Base-by-base conservation (phyloP, 176 grass and related monocot genomes). In the Carex cristatella region DNA sequence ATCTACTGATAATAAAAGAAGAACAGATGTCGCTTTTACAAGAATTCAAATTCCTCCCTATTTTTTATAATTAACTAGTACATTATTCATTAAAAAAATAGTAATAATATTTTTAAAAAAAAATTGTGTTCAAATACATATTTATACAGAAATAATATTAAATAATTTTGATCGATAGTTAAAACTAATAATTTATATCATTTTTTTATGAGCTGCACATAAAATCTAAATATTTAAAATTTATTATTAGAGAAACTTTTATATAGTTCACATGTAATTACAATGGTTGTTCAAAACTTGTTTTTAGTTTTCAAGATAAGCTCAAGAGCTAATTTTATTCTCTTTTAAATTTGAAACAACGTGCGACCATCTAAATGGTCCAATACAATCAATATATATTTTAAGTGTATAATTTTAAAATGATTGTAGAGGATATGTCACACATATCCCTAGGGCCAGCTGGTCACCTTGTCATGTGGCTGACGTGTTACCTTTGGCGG, bases 391-490 rank as follows among this genome's bases (percentile, higher is more conserved):
- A 18, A 8, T 40, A 5, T 40, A 40, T 40, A 15, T 70, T 42
- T 70, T n/a, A 42, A 18, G 5, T 10, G 0, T 18, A 7, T 13
- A 18, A 38, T 51, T 30, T 30, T 48, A 18, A 38, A 32, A 51
- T 61, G 48, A 85, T 85, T 71, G 83, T 30, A 85, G 69, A 71
- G 49, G 1, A 53, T 59, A 76, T 74, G 15, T 82, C 42, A 0
- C 79, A 73, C 83, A 56, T 58, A 38, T 80, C 55, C 27, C 58
- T 66, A 90, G 78, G 88, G 84, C 92, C 92, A 92, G 79, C 61
- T 90, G 49, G 62, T 71, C 46, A 85, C 88, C 87, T 46, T 27
- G 87, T 90, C 93, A 94, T 61, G 88, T 87, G 88, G 82, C 72
- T 90, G 90, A 94, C 85, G 72, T 86, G 87, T 83, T 90, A 38